Base-by-base conservation (phyloP, 1,284 basidiomycete species). In the Leccinum pachyderme region DNA sequence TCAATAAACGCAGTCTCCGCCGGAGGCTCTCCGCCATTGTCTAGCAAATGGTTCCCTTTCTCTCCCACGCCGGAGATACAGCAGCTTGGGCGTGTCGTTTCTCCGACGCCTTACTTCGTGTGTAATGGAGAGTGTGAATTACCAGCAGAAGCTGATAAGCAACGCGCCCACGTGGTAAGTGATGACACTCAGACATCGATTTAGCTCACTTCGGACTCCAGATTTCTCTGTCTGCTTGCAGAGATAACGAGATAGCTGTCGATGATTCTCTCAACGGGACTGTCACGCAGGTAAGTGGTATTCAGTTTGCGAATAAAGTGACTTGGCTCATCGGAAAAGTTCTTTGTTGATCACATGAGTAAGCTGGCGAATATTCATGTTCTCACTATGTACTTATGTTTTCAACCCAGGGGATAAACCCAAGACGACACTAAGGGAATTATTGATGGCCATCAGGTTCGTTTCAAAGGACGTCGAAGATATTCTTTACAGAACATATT, bases 211-310 rank as follows among this genome's bases (percentile, higher is more conserved):
- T 1, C 37, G 2, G 9, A n/a, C 6, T 8, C n/a, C 6, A 67
- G 66, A 55, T 71, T 47, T 70, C 65, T 12, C 29, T 68, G 13
- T 65, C 69, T 25, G 66, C 66, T 32, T 71, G 66, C 43, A 63
- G 56, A 43, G 66, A 68, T 22, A 59, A 56, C 7, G 61, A 68
- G 13, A 32, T 37, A 3, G 68, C 66, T n/a, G 54, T 61, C n/a
- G 66, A 71, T 12, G 56, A 65, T 18, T 5, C 9, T 45, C 33
- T 5, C 2, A 56, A 47, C 7, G 55, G 55, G 32, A 61, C 67
- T 11, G 39, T 71, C 27, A 71, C 66, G 4, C 49, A 25, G 51
- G 66, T 65, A 44, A 6, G 56, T 51, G 18, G 5, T 28, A 7
- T 13, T 27, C 12, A 29, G 7, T 48, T 6, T 18, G 1, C 11